These are phyloP conservation scores for Desmodesmus armatus DNA, from an alignment of 139 green algal genomes.

Conservation along the genomic window DNA sequence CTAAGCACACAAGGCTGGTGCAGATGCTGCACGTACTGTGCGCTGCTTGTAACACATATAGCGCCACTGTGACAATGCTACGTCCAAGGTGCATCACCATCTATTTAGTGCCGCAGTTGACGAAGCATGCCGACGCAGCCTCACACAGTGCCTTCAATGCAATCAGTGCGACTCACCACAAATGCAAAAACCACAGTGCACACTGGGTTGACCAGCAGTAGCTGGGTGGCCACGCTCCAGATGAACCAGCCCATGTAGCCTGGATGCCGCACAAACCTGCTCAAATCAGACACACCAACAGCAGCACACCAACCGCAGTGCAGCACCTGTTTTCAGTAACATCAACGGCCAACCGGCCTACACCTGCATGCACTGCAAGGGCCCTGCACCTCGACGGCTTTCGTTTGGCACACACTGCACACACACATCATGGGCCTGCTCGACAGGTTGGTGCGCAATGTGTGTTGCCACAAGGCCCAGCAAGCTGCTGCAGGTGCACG, in stretches of 20 bases:
- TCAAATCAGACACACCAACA: background rate
- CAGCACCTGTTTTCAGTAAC: background rate
- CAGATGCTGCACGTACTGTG: background rate
- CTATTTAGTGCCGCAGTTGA: background rate
- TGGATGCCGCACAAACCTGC: conserved; percentile 85
- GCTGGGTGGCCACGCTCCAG: conserved; percentile 87
- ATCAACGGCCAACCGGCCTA: background rate
- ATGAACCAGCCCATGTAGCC: conserved; percentile 92
- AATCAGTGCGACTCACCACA: conserved; percentile 51
- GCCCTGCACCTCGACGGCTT: too few species aligned
- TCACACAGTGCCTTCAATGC: too few species aligned
- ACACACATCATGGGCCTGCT: too few species aligned
- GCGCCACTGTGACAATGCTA: background rate
- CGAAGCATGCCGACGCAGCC: too few species aligned
- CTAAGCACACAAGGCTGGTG: background rate
- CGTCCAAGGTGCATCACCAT: background rate
- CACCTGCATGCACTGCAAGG: too few species aligned
- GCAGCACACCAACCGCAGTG: too few species aligned
- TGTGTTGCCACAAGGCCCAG: too few species aligned
- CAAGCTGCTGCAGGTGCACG: too few species aligned
- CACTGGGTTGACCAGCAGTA: conserved; percentile 84
- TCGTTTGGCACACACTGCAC: too few species aligned
- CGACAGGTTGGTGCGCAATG: too few species aligned
- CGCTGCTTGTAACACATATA: background rate
- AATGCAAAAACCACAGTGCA: conserved; percentile 62